phyloP scores from a whole-genome alignment of 2,329 filamentous ascomycete species.

The Fusarium pseudoanthophilum region DNA sequence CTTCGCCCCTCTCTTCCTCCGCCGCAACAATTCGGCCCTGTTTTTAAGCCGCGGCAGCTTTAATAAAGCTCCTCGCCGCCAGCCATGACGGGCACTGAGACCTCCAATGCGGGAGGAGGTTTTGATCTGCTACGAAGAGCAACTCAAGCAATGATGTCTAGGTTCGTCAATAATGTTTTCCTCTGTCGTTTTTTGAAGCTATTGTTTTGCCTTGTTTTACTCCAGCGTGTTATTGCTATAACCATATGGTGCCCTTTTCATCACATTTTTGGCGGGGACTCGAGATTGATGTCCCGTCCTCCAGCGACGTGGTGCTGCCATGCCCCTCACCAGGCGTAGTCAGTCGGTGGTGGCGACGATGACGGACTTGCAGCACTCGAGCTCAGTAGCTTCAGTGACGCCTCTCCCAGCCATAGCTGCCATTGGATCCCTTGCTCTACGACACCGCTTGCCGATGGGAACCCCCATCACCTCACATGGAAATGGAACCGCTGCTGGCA shows the following conservation, averaged over 20 bases:
- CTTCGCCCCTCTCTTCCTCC: slow-evolving; percentile 37
- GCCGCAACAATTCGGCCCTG: slow-evolving; percentile 35
- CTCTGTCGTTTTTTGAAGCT: slow-evolving; percentile 37
- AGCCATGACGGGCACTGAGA: slow-evolving; percentile 65
- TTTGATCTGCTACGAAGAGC: slow-evolving; percentile 69
- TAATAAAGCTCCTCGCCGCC: slow-evolving; percentile 42
- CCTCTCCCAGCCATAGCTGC: slow-evolving; percentile 41
- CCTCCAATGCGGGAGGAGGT: slow-evolving; percentile 57
- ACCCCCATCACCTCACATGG: slow-evolving; percentile 33
- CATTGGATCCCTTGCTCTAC: slow-evolving; percentile 20
- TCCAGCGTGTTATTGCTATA: slow-evolving; percentile 16
- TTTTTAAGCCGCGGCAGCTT: slow-evolving; percentile 40
- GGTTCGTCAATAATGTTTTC: slow-evolving; percentile 56
- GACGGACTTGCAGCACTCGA: slow-evolving; percentile 34
- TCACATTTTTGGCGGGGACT: background rate
- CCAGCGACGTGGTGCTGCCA: slow-evolving; percentile 19
- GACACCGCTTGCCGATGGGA: slow-evolving; percentile 40
- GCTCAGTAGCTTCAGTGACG: slow-evolving; percentile 31
- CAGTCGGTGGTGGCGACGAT: slow-evolving; percentile 23
- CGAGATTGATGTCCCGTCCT: slow-evolving; percentile 20
- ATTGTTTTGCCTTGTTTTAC: slow-evolving; percentile 2
- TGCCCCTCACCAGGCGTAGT: slow-evolving; percentile 24
- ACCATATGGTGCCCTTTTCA: slow-evolving; percentile 24
- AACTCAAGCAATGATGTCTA: slow-evolving; percentile 73
- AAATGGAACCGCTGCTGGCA: slow-evolving; percentile 33